Percentiles rank a stretch among this genome's conserved stretches.
phyloP scores from a whole-genome alignment of 1,139 yeast genomes.

The Taphrina wiesneri region DNA sequence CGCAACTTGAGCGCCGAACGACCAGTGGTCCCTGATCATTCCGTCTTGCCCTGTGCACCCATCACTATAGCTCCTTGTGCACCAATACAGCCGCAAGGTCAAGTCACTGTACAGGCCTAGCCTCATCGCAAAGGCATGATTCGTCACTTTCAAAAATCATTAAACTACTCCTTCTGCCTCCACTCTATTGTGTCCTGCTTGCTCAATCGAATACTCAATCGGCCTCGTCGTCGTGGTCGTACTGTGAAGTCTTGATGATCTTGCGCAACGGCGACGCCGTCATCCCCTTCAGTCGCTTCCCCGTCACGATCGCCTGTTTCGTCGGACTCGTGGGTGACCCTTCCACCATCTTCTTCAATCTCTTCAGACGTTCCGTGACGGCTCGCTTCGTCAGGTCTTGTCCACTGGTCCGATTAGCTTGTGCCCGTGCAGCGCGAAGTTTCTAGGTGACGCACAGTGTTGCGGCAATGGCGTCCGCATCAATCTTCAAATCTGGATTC shows the following conservation, averaged over 20 bases:
- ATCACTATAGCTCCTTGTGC: background rate
- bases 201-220: background rate
- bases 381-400: background rate
- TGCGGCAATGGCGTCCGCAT: background rate
- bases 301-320: background rate
- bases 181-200: background rate
- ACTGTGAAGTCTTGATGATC: background rate
- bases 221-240: background rate
- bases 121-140: background rate
- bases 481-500: background rate
- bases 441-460: background rate
- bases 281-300: constrained; percentile 3
- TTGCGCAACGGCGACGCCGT: background rate
- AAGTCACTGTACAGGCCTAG: background rate
- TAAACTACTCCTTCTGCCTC: background rate
- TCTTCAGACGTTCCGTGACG: background rate
- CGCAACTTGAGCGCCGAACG: constrained; percentile 26
- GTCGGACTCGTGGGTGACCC: background rate
- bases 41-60: background rate
- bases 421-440: background rate
- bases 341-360: background rate
- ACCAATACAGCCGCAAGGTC: background rate
- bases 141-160: background rate
- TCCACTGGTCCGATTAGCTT: background rate
- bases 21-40: background rate